Conservation (phyloP, 2,329 filamentous ascomycete genomes). For the Xylariaceae sp. region DNA sequence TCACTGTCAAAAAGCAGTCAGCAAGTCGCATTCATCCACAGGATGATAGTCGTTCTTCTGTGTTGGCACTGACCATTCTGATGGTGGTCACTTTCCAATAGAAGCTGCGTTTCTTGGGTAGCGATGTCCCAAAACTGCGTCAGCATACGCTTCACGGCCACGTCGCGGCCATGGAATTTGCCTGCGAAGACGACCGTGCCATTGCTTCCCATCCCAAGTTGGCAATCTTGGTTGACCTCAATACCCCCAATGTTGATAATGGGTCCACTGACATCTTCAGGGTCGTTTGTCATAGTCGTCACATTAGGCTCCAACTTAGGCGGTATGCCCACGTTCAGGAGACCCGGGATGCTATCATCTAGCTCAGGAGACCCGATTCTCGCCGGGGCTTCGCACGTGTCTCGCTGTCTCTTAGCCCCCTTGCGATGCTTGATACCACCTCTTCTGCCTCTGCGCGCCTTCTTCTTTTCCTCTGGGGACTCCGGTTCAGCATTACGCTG, state of each 20-base stretch:
- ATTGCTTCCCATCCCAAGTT: conserved; percentile 79
- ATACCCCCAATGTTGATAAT: conserved; percentile 61
- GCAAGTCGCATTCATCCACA: not conserved
- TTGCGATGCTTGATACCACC: conserved; percentile 67
- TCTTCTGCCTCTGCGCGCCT: conserved; percentile 65
- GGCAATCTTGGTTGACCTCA: conserved; percentile 59
- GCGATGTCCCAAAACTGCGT: conserved; percentile 95
- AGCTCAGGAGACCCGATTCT: conserved; percentile 38
- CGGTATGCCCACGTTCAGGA: conserved; percentile 54
- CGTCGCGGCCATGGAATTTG: conserved; percentile 87
- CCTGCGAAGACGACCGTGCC: conserved; percentile 95
- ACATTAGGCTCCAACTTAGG: conserved; percentile 59
- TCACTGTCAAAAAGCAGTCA: conserved; percentile 51
- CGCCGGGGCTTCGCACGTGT: conserved; percentile 47
- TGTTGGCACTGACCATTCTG: conserved; percentile 59
- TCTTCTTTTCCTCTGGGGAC: conserved; percentile 56
- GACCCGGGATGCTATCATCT: conserved; percentile 55
- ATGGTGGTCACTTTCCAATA: conserved; percentile 93
- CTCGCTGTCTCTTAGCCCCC: conserved; percentile 51
- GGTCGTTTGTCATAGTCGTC: conserved; percentile 52
- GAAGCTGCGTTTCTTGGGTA: conserved; percentile 83
- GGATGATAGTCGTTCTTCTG: not conserved
- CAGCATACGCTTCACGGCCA: conserved; percentile 95
- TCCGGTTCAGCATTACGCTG: conserved; percentile 22
- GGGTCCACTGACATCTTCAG: conserved; percentile 56